These are phyloP conservation scores for Populus simonii DNA, from an alignment of 345 rosid genomes.

Conservation along the genomic window DNA sequence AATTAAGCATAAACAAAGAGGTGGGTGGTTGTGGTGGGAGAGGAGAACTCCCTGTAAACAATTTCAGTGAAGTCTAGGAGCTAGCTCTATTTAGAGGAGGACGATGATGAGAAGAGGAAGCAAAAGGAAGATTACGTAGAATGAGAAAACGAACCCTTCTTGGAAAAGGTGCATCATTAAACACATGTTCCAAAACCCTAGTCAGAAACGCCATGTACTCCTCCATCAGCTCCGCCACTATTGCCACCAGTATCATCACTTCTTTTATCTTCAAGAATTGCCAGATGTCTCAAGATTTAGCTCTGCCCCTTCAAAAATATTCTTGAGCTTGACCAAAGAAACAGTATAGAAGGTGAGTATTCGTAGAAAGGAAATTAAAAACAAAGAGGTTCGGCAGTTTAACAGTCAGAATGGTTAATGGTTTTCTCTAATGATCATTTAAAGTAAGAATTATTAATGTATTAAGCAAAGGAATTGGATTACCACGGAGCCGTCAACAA, in stretches of 20 bases:
- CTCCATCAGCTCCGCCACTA: conserved; percentile 68
- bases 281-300: not conserved
- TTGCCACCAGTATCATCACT: conserved; percentile 65
- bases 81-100: conserved; percentile 12
- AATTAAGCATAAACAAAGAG: not conserved
- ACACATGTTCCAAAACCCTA: conserved; percentile 62
- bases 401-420: no score
- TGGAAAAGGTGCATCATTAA: conserved; percentile 72
- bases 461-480: no score
- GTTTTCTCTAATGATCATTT: no score
- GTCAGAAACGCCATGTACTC: conserved; percentile 81
- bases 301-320: not conserved
- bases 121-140: conserved; percentile 64
- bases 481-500: no score
- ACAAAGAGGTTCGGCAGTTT: no score
- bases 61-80: not conserved
- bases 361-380: not conserved
- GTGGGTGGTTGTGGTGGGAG: not conserved
- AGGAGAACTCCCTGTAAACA: not conserved
- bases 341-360: not conserved
- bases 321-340: no score
- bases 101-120: conserved; percentile 22
- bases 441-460: no score
- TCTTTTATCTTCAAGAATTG: not conserved
- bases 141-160: conserved; percentile 74